phyloP scores from a whole-genome alignment of 1,284 basidiomycete genomes.

The Chalciporus piperatoides region DNA sequence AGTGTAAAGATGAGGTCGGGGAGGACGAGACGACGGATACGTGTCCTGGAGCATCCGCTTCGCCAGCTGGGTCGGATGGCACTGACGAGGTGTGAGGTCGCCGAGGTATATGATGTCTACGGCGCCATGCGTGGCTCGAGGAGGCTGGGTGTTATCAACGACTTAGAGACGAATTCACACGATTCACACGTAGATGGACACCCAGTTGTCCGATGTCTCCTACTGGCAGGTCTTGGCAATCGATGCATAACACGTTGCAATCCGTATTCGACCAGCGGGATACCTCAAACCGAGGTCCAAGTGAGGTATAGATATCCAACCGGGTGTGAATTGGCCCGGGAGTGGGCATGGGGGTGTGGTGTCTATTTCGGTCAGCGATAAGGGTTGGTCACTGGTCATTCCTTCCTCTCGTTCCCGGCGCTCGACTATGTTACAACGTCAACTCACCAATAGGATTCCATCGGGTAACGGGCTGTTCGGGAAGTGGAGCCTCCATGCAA shows the following conservation, averaged over 20 bases:
- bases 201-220: background rate
- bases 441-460: too few species aligned
- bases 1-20: background rate
- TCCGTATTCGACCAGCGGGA: background rate
- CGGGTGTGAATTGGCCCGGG: too few species aligned
- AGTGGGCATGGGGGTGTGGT: too few species aligned
- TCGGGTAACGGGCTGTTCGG: too few species aligned
- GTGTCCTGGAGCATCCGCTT: too few species aligned
- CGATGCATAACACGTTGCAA: background rate
- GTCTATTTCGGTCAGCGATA: too few species aligned
- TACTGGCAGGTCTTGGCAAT: background rate
- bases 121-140: background rate
- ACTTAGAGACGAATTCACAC: background rate
- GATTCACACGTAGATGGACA: background rate
- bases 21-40: too few species aligned
- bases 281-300: too few species aligned
- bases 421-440: background rate
- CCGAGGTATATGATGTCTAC: background rate
- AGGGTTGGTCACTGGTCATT: too few species aligned
- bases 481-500: too few species aligned
- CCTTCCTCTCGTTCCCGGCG: background rate
- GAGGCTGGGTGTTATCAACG: background rate
- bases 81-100: background rate
- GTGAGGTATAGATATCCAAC: too few species aligned
- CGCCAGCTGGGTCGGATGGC: too few species aligned